Evolutionary conservation across 2,329 filamentous ascomycete genomes (phyloP), one percentile per base, ranked within the genome.

Genomic region (Xylariaceae sp.): DNA sequence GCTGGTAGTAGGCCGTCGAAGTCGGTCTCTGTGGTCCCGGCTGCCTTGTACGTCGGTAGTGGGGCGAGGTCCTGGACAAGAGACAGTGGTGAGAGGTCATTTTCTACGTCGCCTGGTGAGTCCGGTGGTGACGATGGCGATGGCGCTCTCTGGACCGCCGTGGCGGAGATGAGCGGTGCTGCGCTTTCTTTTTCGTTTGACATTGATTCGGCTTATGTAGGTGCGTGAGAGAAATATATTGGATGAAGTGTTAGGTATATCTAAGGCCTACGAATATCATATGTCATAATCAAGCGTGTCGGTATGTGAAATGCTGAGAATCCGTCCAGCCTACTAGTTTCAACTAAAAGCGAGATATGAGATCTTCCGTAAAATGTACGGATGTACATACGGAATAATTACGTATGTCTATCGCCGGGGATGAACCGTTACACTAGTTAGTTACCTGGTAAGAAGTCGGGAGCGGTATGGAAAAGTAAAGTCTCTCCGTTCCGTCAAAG

Each of bases 1-100:
- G 32, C 37, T 2, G 49, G 22, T 32, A 96, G 78, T 49, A 94
- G 79, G 37, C 88, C 87, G 58, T 88, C 86, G 66, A 97, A 94
- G 64, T 80, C 75, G 49, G 83, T 71, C 22, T 70, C 70, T 15
- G 74, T 76, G 46, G 77, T 79, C 45, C 76, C 76, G 16, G 80
- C 77, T 1, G 72, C 65, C 68, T 84, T 85, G 72, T 81, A 80
- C 34, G 67, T 71, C 16, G 83, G 83, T 12, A 85, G 71, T n/a
- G 83, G 81, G n/a, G 80, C 72, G 21, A 85, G 64, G 57, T 80
- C 79, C 58, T 78, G 75, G 57, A 76, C 78, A 57, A 85, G 71
- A 15, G 69, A 70, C 50, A 81, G 68, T 15, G 78, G 76, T 45
- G 76, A 75, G 65, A 80, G 72, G 56, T 76, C 73, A 56, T 75